Evolutionary conservation across 768 basidiomycete species (phyloP).

Genomic region (Zangia roseola): DNA sequence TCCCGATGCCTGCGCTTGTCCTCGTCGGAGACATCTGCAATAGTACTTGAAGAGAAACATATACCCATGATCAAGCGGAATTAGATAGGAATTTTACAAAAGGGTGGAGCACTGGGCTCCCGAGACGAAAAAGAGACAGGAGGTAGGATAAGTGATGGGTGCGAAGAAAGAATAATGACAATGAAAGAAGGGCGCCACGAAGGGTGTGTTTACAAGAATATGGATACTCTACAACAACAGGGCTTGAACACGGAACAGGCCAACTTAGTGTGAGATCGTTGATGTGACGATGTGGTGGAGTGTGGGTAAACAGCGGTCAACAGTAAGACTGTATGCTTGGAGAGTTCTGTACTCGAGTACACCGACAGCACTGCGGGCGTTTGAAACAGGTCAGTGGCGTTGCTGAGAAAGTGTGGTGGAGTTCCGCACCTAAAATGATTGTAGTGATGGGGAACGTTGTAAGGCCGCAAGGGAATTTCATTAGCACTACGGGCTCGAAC

Average conservation of each 20-base stretch:
- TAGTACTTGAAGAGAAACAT: constrained; percentile 64
- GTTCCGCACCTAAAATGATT: neutral
- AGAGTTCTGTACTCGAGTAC: too few species aligned
- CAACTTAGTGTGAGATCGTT: constrained; percentile 13
- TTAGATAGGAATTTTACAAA: constrained; percentile 6
- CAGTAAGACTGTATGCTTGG: too few species aligned
- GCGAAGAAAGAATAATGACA: neutral
- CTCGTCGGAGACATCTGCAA: constrained; percentile 62
- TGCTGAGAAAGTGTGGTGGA: constrained; percentile 2
- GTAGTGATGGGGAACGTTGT: neutral
- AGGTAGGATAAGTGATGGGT: neutral
- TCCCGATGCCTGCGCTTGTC: constrained; percentile 65
- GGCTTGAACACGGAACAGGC: constrained; percentile 19
- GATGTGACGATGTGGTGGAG: neutral
- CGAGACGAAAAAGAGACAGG: neutral
- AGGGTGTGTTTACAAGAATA: neutral
- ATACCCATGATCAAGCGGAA: constrained; percentile 56
- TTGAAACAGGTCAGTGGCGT: neutral
- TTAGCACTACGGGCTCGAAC: neutral
- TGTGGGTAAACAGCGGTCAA: constrained; percentile 22
- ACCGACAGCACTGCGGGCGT: neutral
- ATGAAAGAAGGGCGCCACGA: neutral
- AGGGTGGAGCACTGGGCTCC: constrained; percentile 18
- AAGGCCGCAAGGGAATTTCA: neutral
- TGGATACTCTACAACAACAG: constrained; percentile 6